Base-by-base conservation (phyloP, 2,329 filamentous ascomycete species). In the Nannizzia gypsea region DNA sequence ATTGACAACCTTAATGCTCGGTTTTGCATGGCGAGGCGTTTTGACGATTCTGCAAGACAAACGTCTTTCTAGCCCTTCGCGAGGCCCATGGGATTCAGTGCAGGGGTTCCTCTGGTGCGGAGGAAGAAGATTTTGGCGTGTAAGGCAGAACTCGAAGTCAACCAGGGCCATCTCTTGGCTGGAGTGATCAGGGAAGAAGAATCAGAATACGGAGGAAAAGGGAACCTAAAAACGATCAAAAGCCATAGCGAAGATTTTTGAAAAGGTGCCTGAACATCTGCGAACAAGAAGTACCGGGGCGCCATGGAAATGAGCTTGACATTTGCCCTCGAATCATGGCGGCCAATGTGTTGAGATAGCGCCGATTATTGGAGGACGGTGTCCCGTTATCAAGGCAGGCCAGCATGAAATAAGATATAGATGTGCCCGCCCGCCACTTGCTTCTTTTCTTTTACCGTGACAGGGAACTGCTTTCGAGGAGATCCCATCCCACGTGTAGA, bases 401-500 rank as follows among this genome's bases (percentile, higher is more conserved):
- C 28, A n/a, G 50, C 26, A 31, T 20, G 50, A 31, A 31, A 54
- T 34, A 31, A 54, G 50, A 54, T 34, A 34, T 34, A 34, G 50
- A 54, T 54, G 26, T 15, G 28, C 50, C 50, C 50, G 13, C 20
- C 50, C 50, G 50, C 50, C 50, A 54, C 50, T 42, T 20, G n/a
- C 36, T 56, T 36, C 17, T 57, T 57, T 57, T 42, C 55, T 42
- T 56, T 57, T n/a, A 13, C 24, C 36, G 22, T 24, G 13, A 20
- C n/a, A 34, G 34, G 31, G 34, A 56, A 24, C 38, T 44, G 34
- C 34, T 28, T 42, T 24, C 13, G 38, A 56, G 36, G 31, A 56
- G 55, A 57, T 57, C 36, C 55, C 42, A 57, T 57, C 55, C 55
- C 55, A 57, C 55, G 55, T 57, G 55, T 57, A 20, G 55, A 40